Conservation (phyloP, 2,329 filamentous ascomycete species). For the Trichophyton rubrum region DNA sequence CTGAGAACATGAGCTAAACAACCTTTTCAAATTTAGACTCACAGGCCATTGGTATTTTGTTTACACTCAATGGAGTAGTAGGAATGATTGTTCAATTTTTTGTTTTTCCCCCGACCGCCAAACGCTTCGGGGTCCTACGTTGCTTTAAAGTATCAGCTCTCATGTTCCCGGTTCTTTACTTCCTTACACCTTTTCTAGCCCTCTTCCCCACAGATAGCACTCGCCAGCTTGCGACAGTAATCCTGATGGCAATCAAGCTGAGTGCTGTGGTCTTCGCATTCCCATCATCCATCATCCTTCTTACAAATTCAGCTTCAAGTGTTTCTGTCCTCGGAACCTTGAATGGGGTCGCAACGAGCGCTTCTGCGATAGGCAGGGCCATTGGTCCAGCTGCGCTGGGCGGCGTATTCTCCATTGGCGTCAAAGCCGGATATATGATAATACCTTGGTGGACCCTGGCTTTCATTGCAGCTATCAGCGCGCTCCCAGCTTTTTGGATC, state of each 20-base stretch:
- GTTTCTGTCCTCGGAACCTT: slow-evolving; percentile 70
- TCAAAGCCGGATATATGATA: slow-evolving; percentile 62
- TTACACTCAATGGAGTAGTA: slow-evolving; percentile 66
- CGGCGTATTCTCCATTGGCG: slow-evolving; percentile 60
- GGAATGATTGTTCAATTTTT: slow-evolving; percentile 78
- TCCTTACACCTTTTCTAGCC: slow-evolving; percentile 69
- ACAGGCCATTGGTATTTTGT: slow-evolving; percentile 68
- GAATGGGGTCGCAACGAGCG: slow-evolving; percentile 78
- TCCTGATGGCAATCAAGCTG: slow-evolving; percentile 61
- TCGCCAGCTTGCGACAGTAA: slow-evolving; percentile 51
- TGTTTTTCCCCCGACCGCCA: slow-evolving; percentile 64
- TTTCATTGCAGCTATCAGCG: slow-evolving; percentile 49
- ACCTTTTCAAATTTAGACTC: slow-evolving; percentile 38
- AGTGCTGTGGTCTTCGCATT: slow-evolving; percentile 72
- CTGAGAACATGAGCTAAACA: background rate
- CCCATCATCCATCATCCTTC: slow-evolving; percentile 75
- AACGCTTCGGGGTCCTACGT: slow-evolving; percentile 57
- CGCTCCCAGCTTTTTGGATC: slow-evolving; percentile 61
- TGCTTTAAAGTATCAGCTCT: slow-evolving; percentile 59
- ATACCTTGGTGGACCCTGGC: slow-evolving; percentile 72
- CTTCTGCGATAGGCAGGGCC: slow-evolving; percentile 68
- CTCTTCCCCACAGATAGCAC: slow-evolving; percentile 40
- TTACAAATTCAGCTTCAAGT: slow-evolving; percentile 74
- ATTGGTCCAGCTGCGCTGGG: slow-evolving; percentile 65
- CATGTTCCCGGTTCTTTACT: slow-evolving; percentile 61